Evolutionary conservation across 257 asterid species (phyloP).

Genomic region (Solanum chiquidenum): DNA sequence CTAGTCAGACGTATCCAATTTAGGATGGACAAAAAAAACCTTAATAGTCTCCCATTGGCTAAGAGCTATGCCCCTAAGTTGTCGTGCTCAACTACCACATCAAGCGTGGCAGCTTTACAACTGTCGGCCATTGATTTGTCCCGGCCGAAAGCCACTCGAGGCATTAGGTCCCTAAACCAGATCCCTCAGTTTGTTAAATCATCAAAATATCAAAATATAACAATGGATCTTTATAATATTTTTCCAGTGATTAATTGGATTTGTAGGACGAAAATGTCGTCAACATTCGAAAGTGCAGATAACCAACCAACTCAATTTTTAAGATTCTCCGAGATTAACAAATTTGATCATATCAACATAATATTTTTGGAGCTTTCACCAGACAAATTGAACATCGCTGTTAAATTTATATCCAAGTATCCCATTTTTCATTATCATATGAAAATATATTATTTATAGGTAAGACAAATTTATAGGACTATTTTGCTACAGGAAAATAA

Average conservation of each 20-base stretch:
- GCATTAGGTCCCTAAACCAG: not conserved
- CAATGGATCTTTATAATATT: not conserved
- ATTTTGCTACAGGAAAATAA: not conserved
- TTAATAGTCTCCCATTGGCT: not conserved
- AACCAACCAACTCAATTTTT: not conserved
- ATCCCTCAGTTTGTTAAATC: not conserved
- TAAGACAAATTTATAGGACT: not conserved
- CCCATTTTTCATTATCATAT: not conserved
- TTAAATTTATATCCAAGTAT: not conserved
- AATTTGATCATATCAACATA: not conserved
- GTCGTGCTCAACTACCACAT: not conserved
- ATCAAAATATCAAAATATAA: not conserved
- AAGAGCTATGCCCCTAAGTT: not conserved
- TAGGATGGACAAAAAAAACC: not conserved
- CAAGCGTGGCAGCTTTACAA: not conserved
- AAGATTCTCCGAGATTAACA: not conserved
- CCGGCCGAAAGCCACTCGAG: not conserved
- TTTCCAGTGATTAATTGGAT: not conserved
- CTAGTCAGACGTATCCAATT: not conserved
- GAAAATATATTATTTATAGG: not conserved
- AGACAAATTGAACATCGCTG: not conserved
- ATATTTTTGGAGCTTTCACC: not conserved
- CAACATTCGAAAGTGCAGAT: not conserved
- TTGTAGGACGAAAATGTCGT: not conserved
- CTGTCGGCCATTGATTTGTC: not conserved